Base-by-base conservation (phyloP, 2,329 filamentous ascomycete genomes). In the Nothophaeocryptopus gaeumannii region DNA sequence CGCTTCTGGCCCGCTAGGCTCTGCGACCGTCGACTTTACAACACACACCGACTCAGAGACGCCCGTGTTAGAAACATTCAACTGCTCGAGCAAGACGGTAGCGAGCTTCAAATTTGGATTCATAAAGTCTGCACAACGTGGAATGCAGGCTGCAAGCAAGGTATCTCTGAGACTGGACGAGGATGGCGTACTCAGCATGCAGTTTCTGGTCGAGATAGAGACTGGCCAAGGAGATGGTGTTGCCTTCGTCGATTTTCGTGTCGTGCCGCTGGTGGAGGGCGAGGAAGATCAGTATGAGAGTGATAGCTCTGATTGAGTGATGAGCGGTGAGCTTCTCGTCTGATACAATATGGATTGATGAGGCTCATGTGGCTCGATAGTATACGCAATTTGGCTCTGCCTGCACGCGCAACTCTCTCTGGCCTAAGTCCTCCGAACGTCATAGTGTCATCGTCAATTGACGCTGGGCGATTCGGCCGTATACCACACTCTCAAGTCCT, bases 191-290 rank as follows among this genome's bases (percentile, higher is more conserved):
- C 70, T 99, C 57, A 96, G 89, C 70, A 73, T 97, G 67, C 93
- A 99, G 66, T 96, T 97, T 63, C 93, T 99, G 86, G 85, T 99
- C 12, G 89, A 96, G 66, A 78, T 91, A 36, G 89, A 93, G 54
- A 58, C 58, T 14, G 50, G 54, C n/a, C 58, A 58, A 15, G 56
- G 50, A 8, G 58, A 63, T 13, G 70, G 70, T 20, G 75, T 83
- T 34, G 88, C 83, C 60, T 95, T 92, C 70, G 77, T 93, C 16
- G 88, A 93, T 68, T 95, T 92, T 68, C 78, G 86, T 14, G 89
- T 93, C 65, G 84, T 95, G 50, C 88, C 89, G 12, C 84, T 85
- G 50, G 74, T 83, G 47, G 76, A 78, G 12, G 79, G 80, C 15
- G 80, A 86, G 36, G 69, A 66, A 10, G 70, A 68, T 2, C 63